These are phyloP conservation scores for Apophysomyces trapeziformis DNA, from an alignment of 371 early-diverging fungal genomes.

Conservation along the genomic window DNA sequence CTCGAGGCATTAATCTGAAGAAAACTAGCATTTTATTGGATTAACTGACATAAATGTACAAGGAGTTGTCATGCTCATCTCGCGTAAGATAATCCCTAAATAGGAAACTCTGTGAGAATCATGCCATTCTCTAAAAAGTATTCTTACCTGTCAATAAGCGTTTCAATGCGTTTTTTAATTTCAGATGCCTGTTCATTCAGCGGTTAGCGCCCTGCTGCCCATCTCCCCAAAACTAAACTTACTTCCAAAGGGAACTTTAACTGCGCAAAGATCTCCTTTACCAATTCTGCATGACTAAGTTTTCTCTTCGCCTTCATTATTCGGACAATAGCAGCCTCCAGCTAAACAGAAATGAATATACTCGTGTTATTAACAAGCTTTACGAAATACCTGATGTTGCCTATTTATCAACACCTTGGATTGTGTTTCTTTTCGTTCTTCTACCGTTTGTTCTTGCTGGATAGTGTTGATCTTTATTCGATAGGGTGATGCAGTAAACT, in stretches of 20 bases:
- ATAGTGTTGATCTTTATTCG: slow-evolving; percentile 84
- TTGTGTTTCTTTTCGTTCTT: slow-evolving; percentile 74
- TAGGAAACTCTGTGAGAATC: not conserved
- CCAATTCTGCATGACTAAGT: slow-evolving; percentile 67
- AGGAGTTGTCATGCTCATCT: slow-evolving; percentile 60
- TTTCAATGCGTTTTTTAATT: slow-evolving; percentile 89
- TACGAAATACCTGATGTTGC: slow-evolving; percentile 60
- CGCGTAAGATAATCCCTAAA: slow-evolving; percentile 85
- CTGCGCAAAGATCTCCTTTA: slow-evolving; percentile 74
- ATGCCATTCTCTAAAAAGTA: not conserved
- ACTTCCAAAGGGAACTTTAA: slow-evolving; percentile 83
- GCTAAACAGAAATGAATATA: slow-evolving; percentile 19
- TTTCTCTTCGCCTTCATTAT: slow-evolving; percentile 90
- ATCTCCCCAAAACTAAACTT: slow-evolving; percentile 15
- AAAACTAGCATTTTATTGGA: not conserved
- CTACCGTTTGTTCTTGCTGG: slow-evolving; percentile 75
- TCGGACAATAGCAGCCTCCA: slow-evolving; percentile 95
- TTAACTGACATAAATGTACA: slow-evolving; percentile 31
- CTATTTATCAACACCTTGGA: slow-evolving; percentile 81
- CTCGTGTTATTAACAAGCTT: not conserved
- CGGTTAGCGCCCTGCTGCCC: not conserved
- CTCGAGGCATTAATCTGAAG: not conserved
- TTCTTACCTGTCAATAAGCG: slow-evolving; percentile 73
- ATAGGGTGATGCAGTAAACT: slow-evolving; percentile 64
- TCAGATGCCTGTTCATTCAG: slow-evolving; percentile 58